phyloP scores from a whole-genome alignment of 768 basidiomycete genomes.

The Xerocomus potaroensis region DNA sequence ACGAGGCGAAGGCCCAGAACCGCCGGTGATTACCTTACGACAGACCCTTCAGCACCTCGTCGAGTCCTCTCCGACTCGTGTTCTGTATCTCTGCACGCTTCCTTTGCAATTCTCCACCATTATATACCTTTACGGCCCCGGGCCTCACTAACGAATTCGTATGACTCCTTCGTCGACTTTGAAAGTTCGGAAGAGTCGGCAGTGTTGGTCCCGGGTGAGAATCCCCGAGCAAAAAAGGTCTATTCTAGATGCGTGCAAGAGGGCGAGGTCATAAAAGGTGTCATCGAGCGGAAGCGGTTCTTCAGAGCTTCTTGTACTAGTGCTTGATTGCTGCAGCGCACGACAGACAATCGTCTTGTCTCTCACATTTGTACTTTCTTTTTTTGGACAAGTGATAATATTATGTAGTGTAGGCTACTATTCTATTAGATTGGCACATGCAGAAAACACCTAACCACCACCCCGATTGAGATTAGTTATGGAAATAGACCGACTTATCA shows the following conservation, averaged over 20 bases:
- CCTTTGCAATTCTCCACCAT: slow-evolving; percentile 44
- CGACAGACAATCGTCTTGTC: no score
- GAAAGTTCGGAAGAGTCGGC: slow-evolving; percentile 9
- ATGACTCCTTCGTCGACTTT: slow-evolving; percentile 40
- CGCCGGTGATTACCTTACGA: slow-evolving; percentile 18
- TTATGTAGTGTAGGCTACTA: no score
- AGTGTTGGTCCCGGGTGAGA: neutral
- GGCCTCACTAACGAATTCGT: slow-evolving; percentile 55
- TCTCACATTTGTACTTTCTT: no score
- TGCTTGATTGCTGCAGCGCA: no score
- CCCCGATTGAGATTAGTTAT: no score
- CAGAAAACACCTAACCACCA: no score
- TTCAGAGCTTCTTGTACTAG: no score
- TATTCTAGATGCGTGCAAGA: slow-evolving; percentile 57
- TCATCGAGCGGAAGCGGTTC: slow-evolving; percentile 51
- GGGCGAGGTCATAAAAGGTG: slow-evolving; percentile 67
- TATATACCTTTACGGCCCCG: slow-evolving; percentile 48
- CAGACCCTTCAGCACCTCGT: slow-evolving; percentile 42
- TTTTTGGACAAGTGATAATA: no score
- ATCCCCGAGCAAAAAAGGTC: slow-evolving; percentile 30
- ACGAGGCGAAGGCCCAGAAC: neutral
- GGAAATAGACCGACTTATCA: no score
- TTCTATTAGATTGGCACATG: no score
- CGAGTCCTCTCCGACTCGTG: slow-evolving; percentile 49
- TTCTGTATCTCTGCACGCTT: slow-evolving; percentile 54